phyloP scores from a whole-genome alignment of 2,329 filamentous ascomycete species.

The Emydomyces testavorans region DNA sequence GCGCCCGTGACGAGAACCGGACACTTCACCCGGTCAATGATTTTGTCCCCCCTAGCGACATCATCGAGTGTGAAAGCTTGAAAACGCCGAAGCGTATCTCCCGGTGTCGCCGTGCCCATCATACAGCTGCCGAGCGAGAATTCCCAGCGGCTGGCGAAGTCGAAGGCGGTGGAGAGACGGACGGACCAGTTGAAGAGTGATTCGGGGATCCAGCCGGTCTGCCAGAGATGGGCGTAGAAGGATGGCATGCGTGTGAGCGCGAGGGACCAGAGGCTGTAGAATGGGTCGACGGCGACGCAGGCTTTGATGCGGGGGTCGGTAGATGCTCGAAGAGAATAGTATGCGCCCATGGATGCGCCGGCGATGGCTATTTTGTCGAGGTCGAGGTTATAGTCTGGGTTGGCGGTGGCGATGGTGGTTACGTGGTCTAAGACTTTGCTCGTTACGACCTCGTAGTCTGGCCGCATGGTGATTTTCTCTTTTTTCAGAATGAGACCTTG shows the following conservation, averaged over 20 bases:
- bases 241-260: constrained; percentile 19
- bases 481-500: constrained; percentile 32
- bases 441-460: constrained; percentile 32
- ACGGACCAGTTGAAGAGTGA: constrained; percentile 21
- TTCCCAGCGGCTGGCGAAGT: constrained; percentile 23
- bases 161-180: constrained; percentile 13
- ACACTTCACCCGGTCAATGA: not conserved
- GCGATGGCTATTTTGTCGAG: constrained; percentile 27
- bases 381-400: constrained; percentile 26
- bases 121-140: constrained; percentile 14
- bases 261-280: constrained; percentile 29
- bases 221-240: constrained; percentile 20
- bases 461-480: constrained; percentile 24
- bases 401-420: constrained; percentile 9
- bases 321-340: constrained; percentile 37
- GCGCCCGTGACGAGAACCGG: constrained; percentile 5
- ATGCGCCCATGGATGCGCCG: constrained; percentile 37
- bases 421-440: constrained; percentile 27
- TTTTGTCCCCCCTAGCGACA: not conserved
- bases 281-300: constrained; percentile 31
- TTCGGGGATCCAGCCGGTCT: constrained; percentile 23
- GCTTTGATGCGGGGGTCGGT: constrained; percentile 36
- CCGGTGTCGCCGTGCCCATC: not conserved
- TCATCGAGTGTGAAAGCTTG: not conserved
- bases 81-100: not conserved